Base-by-base conservation (phyloP, 2,329 filamentous ascomycete genomes). In the Verticillium nonalfalfae region DNA sequence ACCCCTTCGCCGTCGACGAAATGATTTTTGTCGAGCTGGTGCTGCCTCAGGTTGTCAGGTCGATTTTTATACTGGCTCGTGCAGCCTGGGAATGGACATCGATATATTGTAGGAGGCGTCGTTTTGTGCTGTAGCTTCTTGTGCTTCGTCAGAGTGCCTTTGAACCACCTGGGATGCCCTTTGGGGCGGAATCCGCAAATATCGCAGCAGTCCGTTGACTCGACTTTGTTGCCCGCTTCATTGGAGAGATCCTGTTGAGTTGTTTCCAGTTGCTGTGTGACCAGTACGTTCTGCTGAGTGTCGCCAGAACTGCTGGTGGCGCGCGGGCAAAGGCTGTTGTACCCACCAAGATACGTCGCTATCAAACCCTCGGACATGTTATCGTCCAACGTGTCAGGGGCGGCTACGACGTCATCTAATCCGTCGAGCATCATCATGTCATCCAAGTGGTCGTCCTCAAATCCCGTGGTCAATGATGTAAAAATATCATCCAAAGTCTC, bases 111-210 rank as follows among this genome's bases (percentile, higher is more conserved):
- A 7, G 80, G 79, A 39, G 79, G 80, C 2, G 73, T 75, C 13
- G 72, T 72, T 58, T 79, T 78, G 70, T 85, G 83, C 69, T 83
- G 79, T 62, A 80, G 72, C 68, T 80, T 83, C 73, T 76, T 83
- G 68, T 85, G 83, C 70, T 85, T 85, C 57, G 81, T 78, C 82
- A 85, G 83, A 68, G 80, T 84, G 6, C 82, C 82, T 55, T 78
- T 79, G 68, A 85, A 85, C 83, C 83, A 85, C 62, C 79, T 76
- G n/a, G 82, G 81, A 57, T 83, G 77, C 4, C 83, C 83, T 64
- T 81, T 82, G 1, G 83, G 83, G 10, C 80, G 75, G 70, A 85
- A 85, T 2, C 78, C 81, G 63, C 83, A 85, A 18, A 82, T 72
- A 26, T 80, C 77, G 66, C 83, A 85, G 64, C 75, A 75, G 58